Evolutionary conservation across 306 rosid genomes (phyloP).

Genomic region (Pterocarpus macrocarpus): DNA sequence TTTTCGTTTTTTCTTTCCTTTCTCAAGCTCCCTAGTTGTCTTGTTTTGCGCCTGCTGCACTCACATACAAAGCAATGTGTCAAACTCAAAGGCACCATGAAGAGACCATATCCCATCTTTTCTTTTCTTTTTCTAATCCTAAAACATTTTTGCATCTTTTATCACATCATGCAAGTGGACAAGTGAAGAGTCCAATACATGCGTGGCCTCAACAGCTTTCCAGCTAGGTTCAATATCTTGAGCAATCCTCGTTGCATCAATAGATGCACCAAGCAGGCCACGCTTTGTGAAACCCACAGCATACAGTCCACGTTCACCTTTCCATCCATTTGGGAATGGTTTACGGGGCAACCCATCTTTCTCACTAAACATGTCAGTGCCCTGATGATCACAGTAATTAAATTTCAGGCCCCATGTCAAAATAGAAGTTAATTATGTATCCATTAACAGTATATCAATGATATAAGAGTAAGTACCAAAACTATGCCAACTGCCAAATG

Average conservation of each 20-base stretch:
- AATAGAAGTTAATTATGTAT: too few species aligned
- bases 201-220: slow-evolving; percentile 61
- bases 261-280: slow-evolving; percentile 82
- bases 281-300: slow-evolving; percentile 88
- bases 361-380: slow-evolving; percentile 65
- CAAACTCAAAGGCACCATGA: slow-evolving; percentile 36
- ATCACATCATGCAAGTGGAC: slow-evolving; percentile 49
- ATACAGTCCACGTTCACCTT: slow-evolving; percentile 76
- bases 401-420: too few species aligned
- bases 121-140: slow-evolving; percentile 23
- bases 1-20: not conserved
- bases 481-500: too few species aligned
- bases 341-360: slow-evolving; percentile 79
- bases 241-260: slow-evolving; percentile 80
- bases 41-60: slow-evolving; percentile 37
- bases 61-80: slow-evolving; percentile 39
- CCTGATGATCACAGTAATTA: slow-evolving; percentile 50
- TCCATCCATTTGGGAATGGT: slow-evolving; percentile 86
- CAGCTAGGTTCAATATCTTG: slow-evolving; percentile 70
- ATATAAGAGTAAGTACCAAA: too few species aligned
- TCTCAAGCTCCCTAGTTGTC: slow-evolving; percentile 30
- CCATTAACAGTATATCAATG: too few species aligned
- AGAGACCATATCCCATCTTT: slow-evolving; percentile 1
- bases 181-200: slow-evolving; percentile 35
- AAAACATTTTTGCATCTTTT: slow-evolving; percentile 5